Percentiles rank a stretch among this genome's conserved stretches.
phyloP scores from a whole-genome alignment of 1,284 basidiomycete species.

The Neonothopanus nambi region DNA sequence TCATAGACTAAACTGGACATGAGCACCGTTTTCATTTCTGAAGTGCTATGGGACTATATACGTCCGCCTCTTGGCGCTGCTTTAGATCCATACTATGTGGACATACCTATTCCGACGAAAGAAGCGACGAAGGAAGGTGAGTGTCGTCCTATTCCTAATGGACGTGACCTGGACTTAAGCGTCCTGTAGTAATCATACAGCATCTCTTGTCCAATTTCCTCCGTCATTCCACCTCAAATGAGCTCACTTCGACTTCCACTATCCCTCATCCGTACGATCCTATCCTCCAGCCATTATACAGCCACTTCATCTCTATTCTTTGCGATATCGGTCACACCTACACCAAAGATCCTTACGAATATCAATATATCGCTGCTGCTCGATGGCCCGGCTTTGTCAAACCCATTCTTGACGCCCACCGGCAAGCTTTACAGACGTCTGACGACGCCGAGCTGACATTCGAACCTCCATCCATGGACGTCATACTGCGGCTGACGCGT shows the following conservation, averaged over 20 bases:
- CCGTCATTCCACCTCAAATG: background rate
- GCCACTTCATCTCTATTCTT: slow-evolving; percentile 65
- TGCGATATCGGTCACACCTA: slow-evolving; percentile 67
- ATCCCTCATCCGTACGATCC: slow-evolving; percentile 47
- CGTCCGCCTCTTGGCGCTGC: slow-evolving; percentile 70
- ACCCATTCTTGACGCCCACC: slow-evolving; percentile 60
- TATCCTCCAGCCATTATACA: slow-evolving; percentile 57
- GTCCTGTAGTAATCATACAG: slow-evolving; percentile 1
- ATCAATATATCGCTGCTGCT: slow-evolving; percentile 75
- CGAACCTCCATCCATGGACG: slow-evolving; percentile 49
- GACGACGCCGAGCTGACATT: slow-evolving; percentile 29
- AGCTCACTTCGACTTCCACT: slow-evolving; percentile 1
- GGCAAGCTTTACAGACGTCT: slow-evolving; percentile 22
- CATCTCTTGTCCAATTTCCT: slow-evolving; percentile 4
- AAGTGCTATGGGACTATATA: slow-evolving; percentile 74
- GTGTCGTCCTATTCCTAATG: slow-evolving; percentile 16
- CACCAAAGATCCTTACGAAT: slow-evolving; percentile 65
- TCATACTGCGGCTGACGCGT: slow-evolving; percentile 59
- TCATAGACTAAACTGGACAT: slow-evolving; percentile 41
- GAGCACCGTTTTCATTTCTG: slow-evolving; percentile 68
- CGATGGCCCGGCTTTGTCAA: slow-evolving; percentile 80
- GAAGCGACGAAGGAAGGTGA: slow-evolving; percentile 65
- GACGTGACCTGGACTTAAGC: background rate
- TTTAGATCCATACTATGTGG: slow-evolving; percentile 76
- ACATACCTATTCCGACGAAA: slow-evolving; percentile 57